phyloP scores from a whole-genome alignment of 345 rosid species.

The Punica granatum region DNA sequence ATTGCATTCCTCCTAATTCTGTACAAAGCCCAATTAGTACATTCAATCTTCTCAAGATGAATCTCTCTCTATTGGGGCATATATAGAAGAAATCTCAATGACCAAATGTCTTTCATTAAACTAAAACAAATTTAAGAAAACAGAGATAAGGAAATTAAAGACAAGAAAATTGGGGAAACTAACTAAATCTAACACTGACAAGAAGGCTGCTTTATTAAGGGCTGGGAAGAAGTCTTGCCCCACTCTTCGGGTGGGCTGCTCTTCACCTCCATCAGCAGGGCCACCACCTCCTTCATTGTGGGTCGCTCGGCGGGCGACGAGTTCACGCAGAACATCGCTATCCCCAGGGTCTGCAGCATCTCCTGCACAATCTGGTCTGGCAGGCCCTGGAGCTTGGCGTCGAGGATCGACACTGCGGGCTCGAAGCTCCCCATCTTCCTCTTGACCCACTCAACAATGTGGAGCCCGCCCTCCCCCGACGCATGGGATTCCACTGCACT shows the following conservation, averaged over 20 bases:
- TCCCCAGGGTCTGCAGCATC: constrained; percentile 90
- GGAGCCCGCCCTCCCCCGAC: constrained; percentile 50
- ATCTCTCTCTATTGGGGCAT: background rate
- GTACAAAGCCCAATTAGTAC: constrained; percentile 29
- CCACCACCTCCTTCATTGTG: constrained; percentile 93
- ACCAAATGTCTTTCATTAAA: background rate
- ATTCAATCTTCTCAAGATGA: background rate
- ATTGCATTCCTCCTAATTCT: constrained; percentile 30
- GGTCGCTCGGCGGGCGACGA: constrained; percentile 82
- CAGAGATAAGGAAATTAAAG: background rate
- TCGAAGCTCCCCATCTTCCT: constrained; percentile 97
- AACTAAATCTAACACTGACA: constrained; percentile 29
- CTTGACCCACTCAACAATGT: constrained; percentile 96
- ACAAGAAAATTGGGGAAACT: background rate
- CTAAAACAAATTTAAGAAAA: background rate
- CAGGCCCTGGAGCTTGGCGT: constrained; percentile 67
- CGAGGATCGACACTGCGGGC: constrained; percentile 67
- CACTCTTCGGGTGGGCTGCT: constrained; percentile 80
- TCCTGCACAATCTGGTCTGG: constrained; percentile 91
- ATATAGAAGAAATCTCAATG: background rate
- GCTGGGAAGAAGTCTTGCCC: constrained; percentile 86
- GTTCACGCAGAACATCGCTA: constrained; percentile 95
- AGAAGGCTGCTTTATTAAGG: constrained; percentile 74
- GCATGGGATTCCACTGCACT: constrained; percentile 65
- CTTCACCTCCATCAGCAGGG: constrained; percentile 83